These are phyloP conservation scores for Strigomonas galati DNA, from an alignment of 208 protist species.

Conservation along the genomic window DNA sequence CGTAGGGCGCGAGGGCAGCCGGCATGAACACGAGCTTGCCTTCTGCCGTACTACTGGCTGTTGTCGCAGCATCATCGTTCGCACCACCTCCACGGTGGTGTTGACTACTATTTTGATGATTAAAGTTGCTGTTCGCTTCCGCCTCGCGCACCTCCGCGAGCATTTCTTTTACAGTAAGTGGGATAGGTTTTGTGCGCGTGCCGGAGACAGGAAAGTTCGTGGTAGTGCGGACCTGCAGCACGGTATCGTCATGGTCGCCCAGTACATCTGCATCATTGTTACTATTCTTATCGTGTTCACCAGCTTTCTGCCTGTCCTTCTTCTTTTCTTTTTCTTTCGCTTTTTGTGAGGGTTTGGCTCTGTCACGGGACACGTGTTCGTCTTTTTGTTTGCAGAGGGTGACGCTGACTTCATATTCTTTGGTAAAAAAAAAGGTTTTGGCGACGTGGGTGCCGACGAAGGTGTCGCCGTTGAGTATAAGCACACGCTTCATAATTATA, in stretches of 20 bases:
- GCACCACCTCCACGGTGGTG: too few relatives aligned
- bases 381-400: constrained; percentile 41
- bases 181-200: neutral
- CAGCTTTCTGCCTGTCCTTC: too few relatives aligned
- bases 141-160: neutral
- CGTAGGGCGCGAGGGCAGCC: constrained; percentile 33
- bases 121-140: neutral
- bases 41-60: neutral
- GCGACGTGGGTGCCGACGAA: constrained; percentile 73
- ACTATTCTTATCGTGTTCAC: too few relatives aligned
- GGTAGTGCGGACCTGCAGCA: neutral
- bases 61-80: too few relatives aligned
- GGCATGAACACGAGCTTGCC: constrained; percentile 16
- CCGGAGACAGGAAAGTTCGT: neutral
- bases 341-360: neutral
- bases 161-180: neutral
- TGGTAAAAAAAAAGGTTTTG: constrained; percentile 48
- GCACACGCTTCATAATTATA: constrained; percentile 63
- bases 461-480: constrained; percentile 78
- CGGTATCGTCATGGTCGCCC: neutral
- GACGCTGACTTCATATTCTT: constrained; percentile 77
- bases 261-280: too few relatives aligned
- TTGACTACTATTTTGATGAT: too few relatives aligned
- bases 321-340: too few relatives aligned
- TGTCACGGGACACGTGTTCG: constrained; percentile 5